Base-by-base conservation (phyloP, 2,329 filamentous ascomycete species). In the Botrytis fabae region DNA sequence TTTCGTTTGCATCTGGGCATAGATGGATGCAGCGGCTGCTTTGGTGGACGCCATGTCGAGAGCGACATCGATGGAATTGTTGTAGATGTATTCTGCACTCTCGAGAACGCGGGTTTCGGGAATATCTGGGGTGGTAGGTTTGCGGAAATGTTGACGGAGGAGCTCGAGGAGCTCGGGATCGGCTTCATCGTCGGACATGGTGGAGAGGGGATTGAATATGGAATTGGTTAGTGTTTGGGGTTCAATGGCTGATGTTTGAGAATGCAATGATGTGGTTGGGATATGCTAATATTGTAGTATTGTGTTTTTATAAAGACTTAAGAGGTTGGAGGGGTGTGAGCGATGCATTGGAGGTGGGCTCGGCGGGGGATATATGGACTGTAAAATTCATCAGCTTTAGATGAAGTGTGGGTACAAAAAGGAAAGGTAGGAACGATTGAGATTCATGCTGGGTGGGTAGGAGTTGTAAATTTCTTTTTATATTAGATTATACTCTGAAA, bases 21-120 rank as follows among this genome's bases (percentile, higher is more conserved):
- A 92, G 78, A 99, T 95, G 69, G 85, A 88, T 75, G 90, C 89
- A 20, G 96, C 96, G 0, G 97, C 95, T 46, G 87, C 87, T 82
- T 96, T 97, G 70, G 92, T 95, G 68, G 92, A 90, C 72, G 89
- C 87, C 86, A 95, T 94, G 80, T 95, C 92, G 61, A 99, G 85
- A 18, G 94, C 93, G 48, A 99, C 94, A 81, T 99, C 96, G 81
- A 97, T 94, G 75, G 93, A 89, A 83, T 98, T 96, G 84, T 97
- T 90, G 83, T 92, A 97, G 79, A 98, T 91, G 83, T 92, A 93
- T 82, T 97, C 91, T 62, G 95, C 95, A 75, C 90, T 88, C 76
- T 93, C 86, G 7, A 98, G 88, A 59, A 98, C 94, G 69, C 91
- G 92, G 9, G 93, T 97, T 78, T 95, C 92, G 32, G 92, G 88